phyloP scores from a whole-genome alignment of 176 grass and related monocot species.

The Carex parvula region DNA sequence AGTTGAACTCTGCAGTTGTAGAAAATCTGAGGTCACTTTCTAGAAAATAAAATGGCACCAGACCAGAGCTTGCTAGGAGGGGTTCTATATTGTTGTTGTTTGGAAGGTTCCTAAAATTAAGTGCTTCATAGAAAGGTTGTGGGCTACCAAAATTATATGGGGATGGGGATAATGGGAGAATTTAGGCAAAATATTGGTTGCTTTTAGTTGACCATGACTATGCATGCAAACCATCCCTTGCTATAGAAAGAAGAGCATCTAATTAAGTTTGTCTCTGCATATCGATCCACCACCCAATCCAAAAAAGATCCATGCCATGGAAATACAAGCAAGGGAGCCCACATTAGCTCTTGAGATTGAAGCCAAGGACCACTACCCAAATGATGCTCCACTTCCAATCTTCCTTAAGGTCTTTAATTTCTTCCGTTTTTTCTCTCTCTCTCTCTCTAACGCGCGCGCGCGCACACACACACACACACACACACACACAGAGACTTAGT shows the following conservation, averaged over 20 bases:
- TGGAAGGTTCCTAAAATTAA: constrained; percentile 8
- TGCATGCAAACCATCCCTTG: constrained; percentile 25
- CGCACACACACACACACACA: neutral
- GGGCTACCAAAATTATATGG: constrained; percentile 49
- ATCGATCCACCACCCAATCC: neutral
- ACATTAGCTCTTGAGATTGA: constrained; percentile 34
- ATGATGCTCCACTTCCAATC: constrained; percentile 75
- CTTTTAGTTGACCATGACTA: constrained; percentile 39
- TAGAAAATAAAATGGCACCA: neutral
- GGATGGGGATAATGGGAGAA: constrained; percentile 21
- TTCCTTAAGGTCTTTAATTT: constrained; percentile 63
- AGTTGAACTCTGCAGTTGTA: neutral
- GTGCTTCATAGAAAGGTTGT: constrained; percentile 53
- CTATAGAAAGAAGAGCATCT: constrained; percentile 19
- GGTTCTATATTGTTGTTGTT: neutral
- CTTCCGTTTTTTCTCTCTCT: neutral
- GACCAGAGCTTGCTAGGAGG: neutral
- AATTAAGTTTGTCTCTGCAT: constrained; percentile 28
- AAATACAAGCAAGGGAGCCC: constrained; percentile 32
- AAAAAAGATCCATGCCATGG: constrained; percentile 55
- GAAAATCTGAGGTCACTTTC: neutral
- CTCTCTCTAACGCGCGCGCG: neutral
- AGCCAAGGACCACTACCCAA: constrained; percentile 38
- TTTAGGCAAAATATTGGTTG: constrained; percentile 69
- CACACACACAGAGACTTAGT: no score